Evolutionary conservation across 441 rosid genomes (phyloP).

Genomic region (Syzygium malaccense): DNA sequence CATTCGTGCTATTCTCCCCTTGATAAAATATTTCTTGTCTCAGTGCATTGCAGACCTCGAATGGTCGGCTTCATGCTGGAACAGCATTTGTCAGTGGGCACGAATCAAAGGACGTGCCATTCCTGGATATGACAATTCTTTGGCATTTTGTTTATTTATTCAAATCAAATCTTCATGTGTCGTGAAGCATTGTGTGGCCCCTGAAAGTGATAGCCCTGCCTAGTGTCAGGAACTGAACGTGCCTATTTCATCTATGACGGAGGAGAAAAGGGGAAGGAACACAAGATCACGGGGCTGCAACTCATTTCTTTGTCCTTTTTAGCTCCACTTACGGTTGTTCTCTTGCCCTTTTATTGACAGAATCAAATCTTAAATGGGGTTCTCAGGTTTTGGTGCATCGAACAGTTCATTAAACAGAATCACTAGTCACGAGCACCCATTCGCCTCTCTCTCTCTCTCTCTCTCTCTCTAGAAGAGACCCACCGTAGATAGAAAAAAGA

Average conservation of each 20-base stretch:
- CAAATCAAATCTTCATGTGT: neutral
- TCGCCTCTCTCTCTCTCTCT: neutral
- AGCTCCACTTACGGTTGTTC: neutral
- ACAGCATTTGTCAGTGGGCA: neutral
- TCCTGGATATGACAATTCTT: neutral
- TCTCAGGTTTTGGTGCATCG: slow-evolving; percentile 1
- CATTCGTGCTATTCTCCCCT: neutral
- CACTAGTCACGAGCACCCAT: slow-evolving; percentile 31
- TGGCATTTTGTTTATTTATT: neutral
- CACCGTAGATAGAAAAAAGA: neutral
- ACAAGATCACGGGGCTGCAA: slow-evolving; percentile 43
- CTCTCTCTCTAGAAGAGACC: neutral
- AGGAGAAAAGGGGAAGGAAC: neutral
- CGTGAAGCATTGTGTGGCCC: neutral
- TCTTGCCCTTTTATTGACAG: neutral
- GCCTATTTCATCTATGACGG: neutral
- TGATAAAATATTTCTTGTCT: neutral
- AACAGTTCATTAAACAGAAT: neutral
- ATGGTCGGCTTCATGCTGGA: neutral
- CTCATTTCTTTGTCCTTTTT: slow-evolving; percentile 24
- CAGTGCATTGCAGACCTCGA: neutral
- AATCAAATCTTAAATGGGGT: slow-evolving; percentile 12
- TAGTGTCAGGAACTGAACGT: slow-evolving; percentile 8
- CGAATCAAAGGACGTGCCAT: neutral
- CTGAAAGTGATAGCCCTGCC: neutral